phyloP scores from a whole-genome alignment of 495 filamentous ascomycete genomes.

The Penicillium diatomitis region DNA sequence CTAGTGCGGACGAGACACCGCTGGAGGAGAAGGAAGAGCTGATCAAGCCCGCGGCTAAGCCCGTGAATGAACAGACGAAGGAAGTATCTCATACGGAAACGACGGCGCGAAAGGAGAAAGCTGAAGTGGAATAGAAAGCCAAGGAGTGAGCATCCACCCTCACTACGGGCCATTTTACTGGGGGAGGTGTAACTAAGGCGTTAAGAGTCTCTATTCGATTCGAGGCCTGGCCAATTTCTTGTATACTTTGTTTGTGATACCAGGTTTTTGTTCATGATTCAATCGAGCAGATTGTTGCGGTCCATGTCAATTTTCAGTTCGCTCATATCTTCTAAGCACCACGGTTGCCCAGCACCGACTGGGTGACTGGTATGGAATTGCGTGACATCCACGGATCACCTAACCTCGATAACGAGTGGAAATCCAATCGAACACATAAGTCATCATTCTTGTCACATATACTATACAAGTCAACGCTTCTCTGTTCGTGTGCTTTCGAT shows the following conservation, averaged over 20 bases:
- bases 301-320: too few relatives aligned
- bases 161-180: conserved; percentile 1
- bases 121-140: conserved; percentile 3
- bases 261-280: conserved; percentile 1
- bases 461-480: too few relatives aligned
- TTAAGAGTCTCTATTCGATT: too few relatives aligned
- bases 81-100: conserved; percentile 3
- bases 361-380: too few relatives aligned
- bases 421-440: too few relatives aligned
- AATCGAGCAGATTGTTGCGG: background rate
- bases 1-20: conserved; percentile 12
- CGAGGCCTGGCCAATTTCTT: background rate
- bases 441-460: too few relatives aligned
- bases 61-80: conserved; percentile 7
- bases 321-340: too few relatives aligned
- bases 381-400: too few relatives aligned
- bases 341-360: too few relatives aligned
- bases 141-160: conserved; percentile 10
- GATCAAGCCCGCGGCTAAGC: background rate
- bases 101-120: conserved; percentile 5
- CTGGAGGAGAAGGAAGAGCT: background rate
- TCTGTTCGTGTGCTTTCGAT: too few relatives aligned
- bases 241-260: conserved; percentile 11
- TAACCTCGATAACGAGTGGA: too few relatives aligned
- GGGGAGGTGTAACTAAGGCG: too few relatives aligned